These are phyloP conservation scores for Ilex aquifolium DNA, from an alignment of 257 asterid species.

Conservation along the genomic window DNA sequence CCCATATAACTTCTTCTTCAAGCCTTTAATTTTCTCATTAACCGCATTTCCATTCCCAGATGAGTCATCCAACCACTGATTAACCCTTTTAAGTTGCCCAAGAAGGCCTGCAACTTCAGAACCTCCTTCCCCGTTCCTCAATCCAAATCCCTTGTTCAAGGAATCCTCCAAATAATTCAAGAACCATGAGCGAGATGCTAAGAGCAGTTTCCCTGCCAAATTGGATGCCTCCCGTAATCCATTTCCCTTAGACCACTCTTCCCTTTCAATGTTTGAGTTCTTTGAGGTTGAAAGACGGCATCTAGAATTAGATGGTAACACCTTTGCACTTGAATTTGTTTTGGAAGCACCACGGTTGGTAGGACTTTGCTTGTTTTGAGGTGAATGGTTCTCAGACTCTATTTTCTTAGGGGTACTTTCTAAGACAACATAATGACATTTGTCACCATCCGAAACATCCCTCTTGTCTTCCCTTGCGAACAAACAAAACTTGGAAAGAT, in stretches of 20 bases:
- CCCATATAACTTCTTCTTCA: conserved; percentile 54
- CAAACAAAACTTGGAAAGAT: conserved; percentile 63
- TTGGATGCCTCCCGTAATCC: conserved; percentile 49
- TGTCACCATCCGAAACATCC: conserved; percentile 26
- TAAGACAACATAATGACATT: conserved; percentile 33
- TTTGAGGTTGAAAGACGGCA: conserved; percentile 18
- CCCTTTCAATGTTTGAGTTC: conserved; percentile 20
- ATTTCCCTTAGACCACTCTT: conserved; percentile 29
- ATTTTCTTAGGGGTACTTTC: conserved; percentile 34
- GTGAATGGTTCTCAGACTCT: conserved; percentile 23
- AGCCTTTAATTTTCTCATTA: conserved; percentile 48
- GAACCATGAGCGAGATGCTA: conserved; percentile 61
- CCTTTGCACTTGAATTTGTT: conserved; percentile 21
- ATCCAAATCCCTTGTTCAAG: conserved; percentile 36
- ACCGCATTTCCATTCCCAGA: conserved; percentile 24
- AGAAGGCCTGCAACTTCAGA: conserved; percentile 47
- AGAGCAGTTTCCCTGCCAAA: conserved; percentile 53
- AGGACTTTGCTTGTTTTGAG: conserved; percentile 27
- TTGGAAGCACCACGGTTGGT: conserved; percentile 14
- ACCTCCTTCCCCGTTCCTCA: conserved; percentile 22
- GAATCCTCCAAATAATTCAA: conserved; percentile 62
- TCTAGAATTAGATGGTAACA: conserved; percentile 22
- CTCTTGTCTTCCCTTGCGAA: conserved; percentile 45
- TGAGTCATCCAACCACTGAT: conserved; percentile 69
- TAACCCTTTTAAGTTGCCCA: conserved; percentile 75